A percentile compares a stretch with the other conserved stretches of the same genome.
Evolutionary conservation across 2,329 filamentous ascomycete genomes (phyloP).

Genomic region (Colletotrichum agaves): DNA sequence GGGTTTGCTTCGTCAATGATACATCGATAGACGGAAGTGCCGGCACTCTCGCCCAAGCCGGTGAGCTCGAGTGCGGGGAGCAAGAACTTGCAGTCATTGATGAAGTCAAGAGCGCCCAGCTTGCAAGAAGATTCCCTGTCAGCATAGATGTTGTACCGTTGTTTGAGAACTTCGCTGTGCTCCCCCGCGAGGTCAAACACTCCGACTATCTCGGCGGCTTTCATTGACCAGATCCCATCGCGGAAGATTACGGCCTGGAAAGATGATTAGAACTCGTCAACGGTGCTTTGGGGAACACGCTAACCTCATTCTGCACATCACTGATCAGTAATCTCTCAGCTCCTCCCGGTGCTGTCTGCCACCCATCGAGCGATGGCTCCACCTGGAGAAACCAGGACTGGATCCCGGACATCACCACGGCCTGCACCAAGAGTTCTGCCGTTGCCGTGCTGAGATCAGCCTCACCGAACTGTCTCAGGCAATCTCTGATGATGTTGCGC

Average conservation of each 20-base stretch:
- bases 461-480: background rate
- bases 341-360: slow-evolving; percentile 47
- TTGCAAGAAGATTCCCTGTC: slow-evolving; percentile 52
- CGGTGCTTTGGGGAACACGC: background rate
- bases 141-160: slow-evolving; percentile 52
- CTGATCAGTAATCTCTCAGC: slow-evolving; percentile 53
- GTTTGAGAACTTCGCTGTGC: slow-evolving; percentile 47
- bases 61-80: slow-evolving; percentile 42
- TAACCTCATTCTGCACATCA: slow-evolving; percentile 55
- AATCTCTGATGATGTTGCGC: background rate
- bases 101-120: slow-evolving; percentile 52
- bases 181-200: slow-evolving; percentile 46
- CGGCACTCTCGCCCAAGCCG: slow-evolving; percentile 33
- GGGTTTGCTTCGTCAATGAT: slow-evolving; percentile 58
- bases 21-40: slow-evolving; percentile 50
- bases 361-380: slow-evolving; percentile 48
- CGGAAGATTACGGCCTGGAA: slow-evolving; percentile 56
- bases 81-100: slow-evolving; percentile 47
- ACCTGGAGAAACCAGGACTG: slow-evolving; percentile 55
- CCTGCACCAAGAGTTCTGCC: slow-evolving; percentile 46
- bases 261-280: background rate
- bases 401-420: slow-evolving; percentile 49
- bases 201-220: slow-evolving; percentile 46
- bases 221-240: slow-evolving; percentile 51
- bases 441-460: slow-evolving; percentile 42